phyloP scores from a whole-genome alignment of 2,329 filamentous ascomycete genomes.

The Triangularia verruculosa region DNA sequence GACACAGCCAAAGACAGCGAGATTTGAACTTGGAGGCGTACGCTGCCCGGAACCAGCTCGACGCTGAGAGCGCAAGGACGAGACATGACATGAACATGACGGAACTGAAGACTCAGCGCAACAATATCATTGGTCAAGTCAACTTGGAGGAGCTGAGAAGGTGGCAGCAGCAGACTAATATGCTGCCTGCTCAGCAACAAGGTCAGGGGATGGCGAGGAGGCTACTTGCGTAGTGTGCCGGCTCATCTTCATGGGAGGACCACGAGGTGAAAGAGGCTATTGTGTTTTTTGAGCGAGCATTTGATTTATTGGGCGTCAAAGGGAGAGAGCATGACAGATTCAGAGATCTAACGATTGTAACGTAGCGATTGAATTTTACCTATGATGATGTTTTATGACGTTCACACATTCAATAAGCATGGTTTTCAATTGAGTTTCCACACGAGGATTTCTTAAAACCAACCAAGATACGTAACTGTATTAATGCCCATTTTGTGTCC shows the following conservation, averaged over 20 bases:
- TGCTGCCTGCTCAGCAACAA: not conserved
- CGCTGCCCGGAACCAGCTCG: conserved; percentile 1
- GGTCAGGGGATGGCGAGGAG: not conserved
- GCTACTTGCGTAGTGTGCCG: not conserved
- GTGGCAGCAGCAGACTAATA: conserved; percentile 19
- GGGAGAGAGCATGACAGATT: not conserved
- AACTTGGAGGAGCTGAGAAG: conserved; percentile 25
- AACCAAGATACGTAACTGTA: no score
- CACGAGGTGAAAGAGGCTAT: not conserved
- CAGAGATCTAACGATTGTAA: not conserved
- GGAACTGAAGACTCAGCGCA: conserved; percentile 22
- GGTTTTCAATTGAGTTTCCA: no score
- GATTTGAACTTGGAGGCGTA: not conserved
- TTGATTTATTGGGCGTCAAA: not conserved
- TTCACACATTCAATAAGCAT: no score
- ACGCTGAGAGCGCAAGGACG: conserved; percentile 10
- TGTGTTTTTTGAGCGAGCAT: not conserved
- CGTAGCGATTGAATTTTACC: not conserved
- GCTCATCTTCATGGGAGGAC: no score
- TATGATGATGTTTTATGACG: not conserved
- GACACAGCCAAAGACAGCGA: not conserved
- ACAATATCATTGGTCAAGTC: conserved; percentile 27
- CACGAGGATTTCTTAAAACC: not conserved
- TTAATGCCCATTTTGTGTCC: not conserved
- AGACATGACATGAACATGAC: conserved; percentile 25